Conservation (phyloP, 306 rosid genomes). For the Cucumis sativus region Cucumber_9930_V3 NC_026658.2:3929501-3930000, state of each 20-base stretch:
- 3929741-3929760: slow-evolving; percentile 45
- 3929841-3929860: slow-evolving; percentile 40
- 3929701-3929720: not conserved
- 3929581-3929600: not conserved
- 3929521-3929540: not conserved
- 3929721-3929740: not conserved
- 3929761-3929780: slow-evolving; percentile 34
- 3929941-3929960: slow-evolving; percentile 46
- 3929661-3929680: not conserved
- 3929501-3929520: not conserved
- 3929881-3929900: slow-evolving; percentile 30
- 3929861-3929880: slow-evolving; percentile 36
- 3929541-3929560: not conserved
- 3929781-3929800: slow-evolving; percentile 51
- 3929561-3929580: not conserved
- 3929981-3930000: slow-evolving; percentile 29
- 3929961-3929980: slow-evolving; percentile 68
- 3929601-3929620: not conserved
- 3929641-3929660: not conserved
- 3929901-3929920: slow-evolving; percentile 71
- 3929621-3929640: not conserved
- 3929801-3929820: slow-evolving; percentile 51
- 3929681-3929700: not conserved
- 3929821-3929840: slow-evolving; percentile 64
- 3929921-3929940: slow-evolving; percentile 60